A percentile compares a stretch with the other conserved stretches of the same genome.
phyloP scores from a whole-genome alignment of 306 rosid genomes.

The Abrus pulchellus region DNA sequence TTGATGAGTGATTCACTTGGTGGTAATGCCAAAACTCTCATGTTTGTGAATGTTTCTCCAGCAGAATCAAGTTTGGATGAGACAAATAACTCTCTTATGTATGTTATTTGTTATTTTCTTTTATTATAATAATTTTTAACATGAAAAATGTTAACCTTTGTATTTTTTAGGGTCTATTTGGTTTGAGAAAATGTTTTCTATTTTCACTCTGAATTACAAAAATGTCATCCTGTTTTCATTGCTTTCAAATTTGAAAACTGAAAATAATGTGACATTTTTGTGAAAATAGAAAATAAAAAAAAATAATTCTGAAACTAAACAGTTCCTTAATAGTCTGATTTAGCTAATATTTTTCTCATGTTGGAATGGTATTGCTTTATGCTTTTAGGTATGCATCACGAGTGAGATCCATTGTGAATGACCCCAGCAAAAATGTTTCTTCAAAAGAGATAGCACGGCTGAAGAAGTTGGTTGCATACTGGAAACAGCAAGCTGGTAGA shows the following conservation, averaged over 20 bases:
- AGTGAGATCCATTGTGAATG: conserved; percentile 89
- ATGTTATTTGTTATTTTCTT: conserved; percentile 50
- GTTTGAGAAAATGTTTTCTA: too few relatives aligned
- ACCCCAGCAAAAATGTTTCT: conserved; percentile 85
- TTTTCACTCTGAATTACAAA: too few relatives aligned
- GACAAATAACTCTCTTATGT: conserved; percentile 92
- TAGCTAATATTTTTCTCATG: not conserved
- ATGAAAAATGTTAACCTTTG: not conserved
- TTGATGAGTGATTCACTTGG: conserved; percentile 98
- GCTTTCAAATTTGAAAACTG: too few relatives aligned
- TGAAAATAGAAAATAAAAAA: too few relatives aligned
- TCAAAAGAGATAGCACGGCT: conserved; percentile 89
- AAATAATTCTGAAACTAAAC: too few relatives aligned
- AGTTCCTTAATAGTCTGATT: not conserved
- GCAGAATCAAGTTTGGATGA: conserved; percentile 91
- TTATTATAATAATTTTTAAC: not conserved
- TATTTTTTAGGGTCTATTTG: not conserved
- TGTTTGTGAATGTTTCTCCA: conserved; percentile 96
- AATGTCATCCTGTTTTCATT: too few relatives aligned
- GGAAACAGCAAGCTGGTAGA: conserved; percentile 98
- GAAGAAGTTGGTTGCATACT: conserved; percentile 82
- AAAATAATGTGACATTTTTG: too few relatives aligned
- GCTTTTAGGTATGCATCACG: conserved; percentile 85
- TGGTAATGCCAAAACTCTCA: conserved; percentile 96
- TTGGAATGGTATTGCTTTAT: not conserved